Percentiles rank a stretch among this genome's conserved stretches.
phyloP scores from a whole-genome alignment of 2,329 filamentous ascomycete genomes.

The Monosporascus sp. region DNA sequence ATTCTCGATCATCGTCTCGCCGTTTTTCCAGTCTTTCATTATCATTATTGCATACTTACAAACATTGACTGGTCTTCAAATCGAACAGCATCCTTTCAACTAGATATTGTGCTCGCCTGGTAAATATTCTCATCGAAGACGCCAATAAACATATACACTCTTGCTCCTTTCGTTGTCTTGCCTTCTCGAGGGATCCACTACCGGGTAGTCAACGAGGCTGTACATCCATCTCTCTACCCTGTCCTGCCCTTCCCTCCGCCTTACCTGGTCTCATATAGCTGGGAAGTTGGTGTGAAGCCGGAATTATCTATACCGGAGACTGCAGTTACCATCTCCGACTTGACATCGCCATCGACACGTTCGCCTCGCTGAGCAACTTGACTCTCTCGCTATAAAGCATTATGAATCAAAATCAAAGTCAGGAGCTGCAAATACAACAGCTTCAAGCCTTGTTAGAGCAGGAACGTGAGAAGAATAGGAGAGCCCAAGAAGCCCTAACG shows the following conservation, averaged over 20 bases:
- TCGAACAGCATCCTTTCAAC: slow-evolving; percentile 14
- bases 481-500: slow-evolving; percentile 18
- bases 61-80: slow-evolving; percentile 12
- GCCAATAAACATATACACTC: slow-evolving; percentile 12
- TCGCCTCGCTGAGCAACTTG: slow-evolving; percentile 10
- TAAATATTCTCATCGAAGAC: slow-evolving; percentile 10
- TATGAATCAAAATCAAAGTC: slow-evolving; percentile 21
- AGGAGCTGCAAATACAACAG: slow-evolving; percentile 22
- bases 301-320: too few species aligned
- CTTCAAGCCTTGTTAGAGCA: slow-evolving; percentile 19
- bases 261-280: background rate
- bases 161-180: slow-evolving; percentile 11
- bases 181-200: slow-evolving; percentile 6
- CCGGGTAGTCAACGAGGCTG: slow-evolving; percentile 10
- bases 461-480: slow-evolving; percentile 20
- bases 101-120: slow-evolving; percentile 14
- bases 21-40: slow-evolving; percentile 12
- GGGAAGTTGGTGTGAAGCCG: background rate
- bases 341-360: slow-evolving; percentile 6
- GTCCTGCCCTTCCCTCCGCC: background rate
- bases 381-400: slow-evolving; percentile 7
- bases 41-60: background rate
- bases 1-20: background rate
- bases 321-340: too few species aligned
- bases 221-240: background rate